Conservation (phyloP, 179 eudicot species). For the Dionaea muscipula region DNA sequence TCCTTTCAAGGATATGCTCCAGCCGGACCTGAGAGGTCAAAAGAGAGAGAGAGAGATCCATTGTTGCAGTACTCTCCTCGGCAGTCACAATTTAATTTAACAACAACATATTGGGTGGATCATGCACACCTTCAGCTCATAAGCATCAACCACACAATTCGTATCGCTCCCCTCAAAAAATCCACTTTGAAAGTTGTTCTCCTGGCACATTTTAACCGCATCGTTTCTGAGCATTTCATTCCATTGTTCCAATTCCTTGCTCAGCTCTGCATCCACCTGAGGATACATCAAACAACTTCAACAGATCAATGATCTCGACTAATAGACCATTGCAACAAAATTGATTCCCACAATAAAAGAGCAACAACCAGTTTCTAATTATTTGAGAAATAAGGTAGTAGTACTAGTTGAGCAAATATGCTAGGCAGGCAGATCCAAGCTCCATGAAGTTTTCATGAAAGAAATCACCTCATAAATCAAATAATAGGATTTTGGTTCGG, state of each 20-base stretch:
- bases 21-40: constrained; percentile 56
- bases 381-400: background rate
- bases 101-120: background rate
- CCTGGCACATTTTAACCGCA: constrained; percentile 75
- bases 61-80: background rate
- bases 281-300: background rate
- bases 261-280: constrained; percentile 81
- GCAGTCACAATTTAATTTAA: too few species aligned
- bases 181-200: constrained; percentile 82
- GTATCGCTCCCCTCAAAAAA: constrained; percentile 87
- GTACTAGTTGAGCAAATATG: too few species aligned
- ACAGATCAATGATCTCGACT: too few species aligned
- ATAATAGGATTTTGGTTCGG: too few species aligned
- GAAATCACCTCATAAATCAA: too few species aligned
- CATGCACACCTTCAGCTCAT: constrained; percentile 66
- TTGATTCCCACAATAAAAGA: background rate
- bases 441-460: too few species aligned
- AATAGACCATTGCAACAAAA: background rate
- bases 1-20: constrained; percentile 94
- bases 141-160: constrained; percentile 73
- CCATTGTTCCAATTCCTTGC: constrained; percentile 96
- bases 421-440: too few species aligned
- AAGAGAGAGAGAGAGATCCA: background rate
- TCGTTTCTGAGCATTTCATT: constrained; percentile 79
- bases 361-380: background rate